Evolutionary conservation across 139 green algal genomes (phyloP).

Genomic region (Ettlia oleoabundans): DNA sequence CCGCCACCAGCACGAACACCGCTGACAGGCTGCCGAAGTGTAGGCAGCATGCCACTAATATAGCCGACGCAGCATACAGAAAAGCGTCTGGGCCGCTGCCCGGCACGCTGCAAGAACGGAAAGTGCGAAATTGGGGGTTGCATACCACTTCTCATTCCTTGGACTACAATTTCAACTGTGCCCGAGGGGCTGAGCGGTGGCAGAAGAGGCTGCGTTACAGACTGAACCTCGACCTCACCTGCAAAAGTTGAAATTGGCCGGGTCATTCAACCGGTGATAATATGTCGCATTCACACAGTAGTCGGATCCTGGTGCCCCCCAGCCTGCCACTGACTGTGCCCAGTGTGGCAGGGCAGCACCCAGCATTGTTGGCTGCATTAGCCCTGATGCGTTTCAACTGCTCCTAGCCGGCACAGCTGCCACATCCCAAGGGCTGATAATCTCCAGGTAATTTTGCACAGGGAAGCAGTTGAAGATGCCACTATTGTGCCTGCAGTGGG

Average conservation of each 20-base stretch:
- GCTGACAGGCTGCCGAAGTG: slow-evolving; percentile 40
- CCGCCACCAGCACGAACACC: slow-evolving; percentile 48
- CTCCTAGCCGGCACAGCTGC: too few relatives aligned
- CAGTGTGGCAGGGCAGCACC: neutral
- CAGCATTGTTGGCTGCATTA: too few relatives aligned
- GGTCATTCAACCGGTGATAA: slow-evolving; percentile 27
- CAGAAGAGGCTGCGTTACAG: too few relatives aligned
- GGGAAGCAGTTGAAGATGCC: too few relatives aligned
- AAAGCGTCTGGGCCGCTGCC: slow-evolving; percentile 34
- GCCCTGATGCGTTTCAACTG: too few relatives aligned
- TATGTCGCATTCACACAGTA: slow-evolving; percentile 34
- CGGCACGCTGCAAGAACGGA: neutral
- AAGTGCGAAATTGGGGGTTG: neutral
- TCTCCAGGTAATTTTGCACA: too few relatives aligned
- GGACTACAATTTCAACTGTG: too few relatives aligned
- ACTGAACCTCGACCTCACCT: too few relatives aligned
- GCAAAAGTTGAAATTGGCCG: slow-evolving; percentile 46
- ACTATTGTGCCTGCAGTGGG: too few relatives aligned
- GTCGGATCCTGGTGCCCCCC: neutral
- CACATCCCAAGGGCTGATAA: too few relatives aligned
- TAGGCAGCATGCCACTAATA: slow-evolving; percentile 45
- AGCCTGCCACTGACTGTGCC: neutral
- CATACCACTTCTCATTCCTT: neutral
- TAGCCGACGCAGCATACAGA: slow-evolving; percentile 42
- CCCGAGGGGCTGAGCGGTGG: too few relatives aligned